These are phyloP conservation scores for Byssoonygena ceratinophila DNA, from an alignment of 2,329 filamentous ascomycete species.

Conservation along the genomic window DNA sequence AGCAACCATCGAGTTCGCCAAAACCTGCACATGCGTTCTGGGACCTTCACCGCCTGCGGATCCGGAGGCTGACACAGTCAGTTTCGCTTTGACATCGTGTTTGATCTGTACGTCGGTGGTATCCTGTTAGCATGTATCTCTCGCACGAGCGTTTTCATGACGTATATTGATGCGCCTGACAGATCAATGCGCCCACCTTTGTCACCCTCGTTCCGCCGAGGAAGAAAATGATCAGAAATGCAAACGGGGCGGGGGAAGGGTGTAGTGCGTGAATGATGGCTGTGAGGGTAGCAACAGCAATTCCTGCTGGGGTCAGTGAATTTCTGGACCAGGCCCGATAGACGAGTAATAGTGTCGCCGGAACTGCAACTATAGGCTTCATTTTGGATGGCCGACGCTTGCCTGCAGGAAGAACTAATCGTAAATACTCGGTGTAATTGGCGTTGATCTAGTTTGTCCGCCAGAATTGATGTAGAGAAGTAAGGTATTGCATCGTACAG, in stretches of 20 bases:
- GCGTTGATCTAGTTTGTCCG: too few relatives aligned
- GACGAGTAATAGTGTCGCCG: constrained; percentile 48
- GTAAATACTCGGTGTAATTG: too few relatives aligned
- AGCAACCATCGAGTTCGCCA: constrained; percentile 77
- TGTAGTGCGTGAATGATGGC: constrained; percentile 77
- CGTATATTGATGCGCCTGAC: too few relatives aligned
- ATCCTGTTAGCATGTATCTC: constrained; percentile 16
- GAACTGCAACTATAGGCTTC: constrained; percentile 36
- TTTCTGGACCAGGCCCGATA: constrained; percentile 60
- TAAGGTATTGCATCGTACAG: too few relatives aligned
- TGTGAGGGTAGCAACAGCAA: constrained; percentile 61
- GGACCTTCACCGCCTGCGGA: constrained; percentile 65
- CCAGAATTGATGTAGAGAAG: neutral
- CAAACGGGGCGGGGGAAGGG: constrained; percentile 87
- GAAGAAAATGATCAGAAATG: constrained; percentile 74
- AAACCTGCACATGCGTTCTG: constrained; percentile 74
- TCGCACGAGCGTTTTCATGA: too few relatives aligned
- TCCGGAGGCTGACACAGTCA: constrained; percentile 70
- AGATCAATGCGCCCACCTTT: constrained; percentile 46
- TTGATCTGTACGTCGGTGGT: constrained; percentile 52
- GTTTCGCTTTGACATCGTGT: constrained; percentile 67
- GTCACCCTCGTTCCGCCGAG: constrained; percentile 73
- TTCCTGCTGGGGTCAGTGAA: constrained; percentile 66
- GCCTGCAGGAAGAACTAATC: too few relatives aligned
- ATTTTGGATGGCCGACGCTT: constrained; percentile 23